These are phyloP conservation scores for Pythium phragmiticola DNA, from an alignment of 352 stramenopile species.

Conservation along the genomic window DNA sequence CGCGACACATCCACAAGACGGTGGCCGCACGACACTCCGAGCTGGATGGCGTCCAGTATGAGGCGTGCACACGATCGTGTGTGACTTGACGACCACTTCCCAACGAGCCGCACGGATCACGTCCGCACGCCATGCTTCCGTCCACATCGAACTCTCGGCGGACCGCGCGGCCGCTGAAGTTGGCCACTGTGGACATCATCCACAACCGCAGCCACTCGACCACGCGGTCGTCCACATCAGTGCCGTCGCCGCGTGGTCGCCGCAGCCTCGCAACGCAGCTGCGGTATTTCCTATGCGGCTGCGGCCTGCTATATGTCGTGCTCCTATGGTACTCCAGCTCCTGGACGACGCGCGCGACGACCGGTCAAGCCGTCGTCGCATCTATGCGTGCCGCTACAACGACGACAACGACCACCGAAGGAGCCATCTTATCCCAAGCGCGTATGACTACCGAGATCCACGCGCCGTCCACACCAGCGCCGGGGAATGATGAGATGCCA, in stretches of 20 bases:
- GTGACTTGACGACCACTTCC: not conserved
- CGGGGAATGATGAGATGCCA: not conserved
- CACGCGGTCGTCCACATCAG: not conserved
- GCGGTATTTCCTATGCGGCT: constrained; percentile 26
- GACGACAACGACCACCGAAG: not conserved
- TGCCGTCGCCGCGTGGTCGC: not conserved
- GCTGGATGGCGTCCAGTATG: too few species aligned
- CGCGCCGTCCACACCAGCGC: not conserved
- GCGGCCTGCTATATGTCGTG: constrained; percentile 27
- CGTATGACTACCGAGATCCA: not conserved
- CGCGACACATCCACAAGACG: too few species aligned
- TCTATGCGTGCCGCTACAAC: not conserved
- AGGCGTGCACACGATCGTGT: too few species aligned
- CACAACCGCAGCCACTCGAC: not conserved
- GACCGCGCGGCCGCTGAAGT: not conserved
- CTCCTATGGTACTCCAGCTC: constrained; percentile 27
- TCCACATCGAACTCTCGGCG: constrained; percentile 4
- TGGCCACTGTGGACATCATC: not conserved
- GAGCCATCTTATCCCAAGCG: not conserved
- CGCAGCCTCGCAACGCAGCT: constrained; percentile 14
- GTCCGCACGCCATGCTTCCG: constrained; percentile 3
- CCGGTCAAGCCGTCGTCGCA: not conserved
- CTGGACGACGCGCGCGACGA: constrained; percentile 5
- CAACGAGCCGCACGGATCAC: not conserved
- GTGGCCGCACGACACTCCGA: too few species aligned